Conservation (phyloP, 2,329 filamentous ascomycete species). For the Magnaporthales sp. region DNA sequence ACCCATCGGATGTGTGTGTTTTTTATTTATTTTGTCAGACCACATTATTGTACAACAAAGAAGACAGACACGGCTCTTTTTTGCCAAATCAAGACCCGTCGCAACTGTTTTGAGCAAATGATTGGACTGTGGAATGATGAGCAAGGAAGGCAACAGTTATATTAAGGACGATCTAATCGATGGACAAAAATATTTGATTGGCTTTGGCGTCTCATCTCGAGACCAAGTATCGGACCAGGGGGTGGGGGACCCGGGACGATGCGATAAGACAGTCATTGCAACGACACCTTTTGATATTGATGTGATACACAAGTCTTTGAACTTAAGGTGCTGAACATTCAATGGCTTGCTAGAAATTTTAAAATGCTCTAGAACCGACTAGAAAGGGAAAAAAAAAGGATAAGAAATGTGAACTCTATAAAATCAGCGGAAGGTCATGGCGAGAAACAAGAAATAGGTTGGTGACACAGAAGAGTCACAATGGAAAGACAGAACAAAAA, state of each 20-base stretch:
- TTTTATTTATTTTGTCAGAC: background rate
- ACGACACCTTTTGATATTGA: background rate
- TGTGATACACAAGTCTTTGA: background rate
- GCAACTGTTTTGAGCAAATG: background rate
- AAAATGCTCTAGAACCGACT: no score
- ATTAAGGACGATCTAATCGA: background rate
- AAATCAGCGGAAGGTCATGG: background rate
- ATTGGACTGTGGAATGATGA: background rate
- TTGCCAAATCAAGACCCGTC: background rate
- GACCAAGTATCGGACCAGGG: background rate
- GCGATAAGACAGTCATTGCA: background rate
- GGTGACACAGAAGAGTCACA: background rate
- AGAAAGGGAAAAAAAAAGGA: background rate
- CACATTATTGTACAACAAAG: background rate
- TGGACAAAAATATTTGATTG: background rate
- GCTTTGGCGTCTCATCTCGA: background rate
- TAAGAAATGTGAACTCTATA: background rate
- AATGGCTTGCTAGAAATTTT: no score
- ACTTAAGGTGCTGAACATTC: no score
- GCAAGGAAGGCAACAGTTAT: no score
- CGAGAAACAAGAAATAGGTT: background rate
- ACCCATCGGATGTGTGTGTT: background rate
- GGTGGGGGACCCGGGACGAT: background rate
- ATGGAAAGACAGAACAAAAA: background rate
- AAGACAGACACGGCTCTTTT: background rate